Conservation (phyloP, 2,329 filamentous ascomycete genomes). For the Dactylonectria macrodidyma region DNA sequence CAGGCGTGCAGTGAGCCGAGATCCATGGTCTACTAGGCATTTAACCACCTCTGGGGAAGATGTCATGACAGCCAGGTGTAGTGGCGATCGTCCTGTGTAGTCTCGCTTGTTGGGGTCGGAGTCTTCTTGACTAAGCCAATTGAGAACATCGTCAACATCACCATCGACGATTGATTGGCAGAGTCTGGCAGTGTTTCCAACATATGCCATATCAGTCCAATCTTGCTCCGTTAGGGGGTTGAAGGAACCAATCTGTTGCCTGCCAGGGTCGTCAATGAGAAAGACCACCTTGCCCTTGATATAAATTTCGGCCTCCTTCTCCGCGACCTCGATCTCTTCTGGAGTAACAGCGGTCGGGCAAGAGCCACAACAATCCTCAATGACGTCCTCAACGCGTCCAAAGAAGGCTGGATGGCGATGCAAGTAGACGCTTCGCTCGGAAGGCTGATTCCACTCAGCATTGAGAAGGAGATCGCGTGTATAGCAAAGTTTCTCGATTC, state of each 20-base stretch:
- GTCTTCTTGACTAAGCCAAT: slow-evolving; percentile 78
- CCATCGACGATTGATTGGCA: slow-evolving; percentile 86
- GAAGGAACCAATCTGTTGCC: slow-evolving; percentile 80
- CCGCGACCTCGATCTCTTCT: slow-evolving; percentile 79
- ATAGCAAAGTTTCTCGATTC: slow-evolving; percentile 87
- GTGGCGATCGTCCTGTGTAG: slow-evolving; percentile 82
- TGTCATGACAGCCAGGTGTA: slow-evolving; percentile 81
- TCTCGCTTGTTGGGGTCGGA: slow-evolving; percentile 82
- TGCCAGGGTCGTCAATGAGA: slow-evolving; percentile 84
- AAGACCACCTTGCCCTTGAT: slow-evolving; percentile 82
- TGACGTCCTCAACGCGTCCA: slow-evolving; percentile 80
- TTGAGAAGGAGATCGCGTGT: slow-evolving; percentile 87
- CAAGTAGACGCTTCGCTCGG: slow-evolving; percentile 82
- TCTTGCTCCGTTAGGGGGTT: slow-evolving; percentile 86
- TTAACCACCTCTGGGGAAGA: slow-evolving; percentile 81
- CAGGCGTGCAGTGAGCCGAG: slow-evolving; percentile 80
- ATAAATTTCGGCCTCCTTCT: slow-evolving; percentile 82
- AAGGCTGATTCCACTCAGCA: slow-evolving; percentile 86
- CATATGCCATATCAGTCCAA: slow-evolving; percentile 93
- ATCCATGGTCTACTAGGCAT: slow-evolving; percentile 78
- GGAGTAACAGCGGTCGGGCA: slow-evolving; percentile 79
- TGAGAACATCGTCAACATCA: slow-evolving; percentile 78
- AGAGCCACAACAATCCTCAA: slow-evolving; percentile 85
- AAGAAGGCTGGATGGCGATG: slow-evolving; percentile 92
- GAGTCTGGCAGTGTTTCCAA: slow-evolving; percentile 82